Evolutionary conservation across 1,139 yeast species (phyloP).

Genomic region (Candida tropicalis): DNA sequence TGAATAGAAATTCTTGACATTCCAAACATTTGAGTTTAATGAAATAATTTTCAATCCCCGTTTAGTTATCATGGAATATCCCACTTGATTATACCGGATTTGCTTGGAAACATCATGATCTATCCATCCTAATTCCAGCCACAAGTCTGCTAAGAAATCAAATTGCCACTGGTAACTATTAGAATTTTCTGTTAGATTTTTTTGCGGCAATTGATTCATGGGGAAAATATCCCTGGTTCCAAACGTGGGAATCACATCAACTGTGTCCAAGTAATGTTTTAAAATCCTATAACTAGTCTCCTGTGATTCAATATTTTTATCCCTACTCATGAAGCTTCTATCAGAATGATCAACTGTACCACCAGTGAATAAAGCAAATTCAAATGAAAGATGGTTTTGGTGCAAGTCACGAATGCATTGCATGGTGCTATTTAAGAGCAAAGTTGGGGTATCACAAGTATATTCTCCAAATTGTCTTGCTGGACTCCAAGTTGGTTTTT

Average conservation of each 20-base stretch:
- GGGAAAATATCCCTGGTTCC: conserved; percentile 33
- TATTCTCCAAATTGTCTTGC: conserved; percentile 36
- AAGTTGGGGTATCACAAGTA: conserved; percentile 31
- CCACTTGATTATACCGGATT: conserved; percentile 31
- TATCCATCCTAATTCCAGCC: conserved; percentile 44
- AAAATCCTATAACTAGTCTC: conserved; percentile 23
- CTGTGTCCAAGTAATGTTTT: conserved; percentile 24
- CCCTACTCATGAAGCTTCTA: conserved; percentile 21
- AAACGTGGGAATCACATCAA: conserved; percentile 31
- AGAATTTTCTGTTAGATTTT: conserved; percentile 16
- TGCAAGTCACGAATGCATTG: conserved; percentile 26
- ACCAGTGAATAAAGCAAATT: conserved; percentile 35
- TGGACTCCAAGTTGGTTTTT: conserved; percentile 26
- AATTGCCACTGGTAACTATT: conserved; percentile 29
- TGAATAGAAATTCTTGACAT: conserved; percentile 27
- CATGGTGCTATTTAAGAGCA: conserved; percentile 31
- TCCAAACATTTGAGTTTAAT: conserved; percentile 35
- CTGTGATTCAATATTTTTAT: conserved; percentile 17
- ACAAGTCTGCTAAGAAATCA: conserved; percentile 30
- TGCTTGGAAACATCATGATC: conserved; percentile 29
- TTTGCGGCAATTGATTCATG: conserved; percentile 27
- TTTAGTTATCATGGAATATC: conserved; percentile 26
- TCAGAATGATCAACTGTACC: conserved; percentile 31
- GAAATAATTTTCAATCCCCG: conserved; percentile 34
- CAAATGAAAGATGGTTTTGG: conserved; percentile 28